Percentiles rank a stretch among this genome's conserved stretches.
These are phyloP conservation scores for Colletotrichum neosansevieriae DNA, from an alignment of 2,329 filamentous ascomycete genomes.

Conservation along the genomic window DNA sequence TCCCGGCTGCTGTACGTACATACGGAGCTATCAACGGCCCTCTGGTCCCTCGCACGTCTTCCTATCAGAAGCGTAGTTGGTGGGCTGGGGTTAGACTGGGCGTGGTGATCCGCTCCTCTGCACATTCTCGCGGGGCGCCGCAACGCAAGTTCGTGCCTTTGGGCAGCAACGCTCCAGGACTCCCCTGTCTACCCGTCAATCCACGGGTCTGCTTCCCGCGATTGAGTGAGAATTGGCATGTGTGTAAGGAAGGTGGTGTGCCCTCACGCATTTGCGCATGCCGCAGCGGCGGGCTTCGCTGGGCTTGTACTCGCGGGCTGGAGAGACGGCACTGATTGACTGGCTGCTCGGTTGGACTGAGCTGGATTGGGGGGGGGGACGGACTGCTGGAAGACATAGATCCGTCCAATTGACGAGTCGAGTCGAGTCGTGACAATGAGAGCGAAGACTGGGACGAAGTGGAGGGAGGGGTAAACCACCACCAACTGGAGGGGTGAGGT, in stretches of 20 bases:
- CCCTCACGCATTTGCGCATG: slow-evolving; percentile 30
- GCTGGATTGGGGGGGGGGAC: slow-evolving; percentile 21
- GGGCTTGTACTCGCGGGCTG: slow-evolving; percentile 2
- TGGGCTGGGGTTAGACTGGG: slow-evolving; percentile 26
- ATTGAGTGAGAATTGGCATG: slow-evolving; percentile 13
- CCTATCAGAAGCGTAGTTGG: slow-evolving; percentile 34
- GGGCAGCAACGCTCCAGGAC: slow-evolving; percentile 42
- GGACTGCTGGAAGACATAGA: slow-evolving; percentile 1
- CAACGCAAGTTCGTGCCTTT: slow-evolving; percentile 30
- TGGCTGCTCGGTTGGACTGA: slow-evolving; percentile 35
- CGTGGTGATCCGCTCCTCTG: slow-evolving; percentile 26
- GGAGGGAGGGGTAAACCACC: slow-evolving; percentile 13
- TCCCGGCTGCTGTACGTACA: slow-evolving; percentile 12
- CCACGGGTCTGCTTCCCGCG: slow-evolving; percentile 14
- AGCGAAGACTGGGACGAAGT: slow-evolving; percentile 12
- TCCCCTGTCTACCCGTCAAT: slow-evolving; percentile 30
- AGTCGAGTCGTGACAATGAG: background rate
- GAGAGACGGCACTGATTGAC: slow-evolving; percentile 2
- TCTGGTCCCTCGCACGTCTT: slow-evolving; percentile 13
- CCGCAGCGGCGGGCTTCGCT: slow-evolving; percentile 15
- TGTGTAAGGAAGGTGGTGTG: slow-evolving; percentile 13
- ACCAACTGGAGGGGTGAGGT: slow-evolving; percentile 12
- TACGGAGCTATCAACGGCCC: slow-evolving; percentile 1
- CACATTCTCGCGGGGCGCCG: slow-evolving; percentile 39
- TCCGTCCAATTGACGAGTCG: background rate